Base-by-base conservation (phyloP, 2,329 filamentous ascomycete genomes). In the Nemania serpens region DNA sequence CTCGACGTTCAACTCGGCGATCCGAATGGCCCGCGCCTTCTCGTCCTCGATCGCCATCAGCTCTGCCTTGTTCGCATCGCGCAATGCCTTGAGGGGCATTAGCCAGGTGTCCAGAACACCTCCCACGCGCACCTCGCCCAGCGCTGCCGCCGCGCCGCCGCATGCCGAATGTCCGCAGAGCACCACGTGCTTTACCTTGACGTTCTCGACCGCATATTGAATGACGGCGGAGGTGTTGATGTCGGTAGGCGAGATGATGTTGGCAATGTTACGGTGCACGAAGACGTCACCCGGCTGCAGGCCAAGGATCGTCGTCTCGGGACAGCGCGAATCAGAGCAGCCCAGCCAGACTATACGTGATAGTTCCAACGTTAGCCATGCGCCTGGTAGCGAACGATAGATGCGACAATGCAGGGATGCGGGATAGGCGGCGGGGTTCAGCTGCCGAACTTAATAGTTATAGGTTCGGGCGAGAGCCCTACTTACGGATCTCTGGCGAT, bases 231-330 rank as follows among this genome's bases (percentile, higher is more conserved):
- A 82, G 36, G 88, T 87, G 78, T 86, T 91, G 74, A 94, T 84
- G 74, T 96, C 92, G 69, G 86, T 87, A 18, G 87, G 80, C 59
- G 87, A 86, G 65, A 96, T 78, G 71, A 94, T 86, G 79, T 96
- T 96, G 76, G 91, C 91, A 74, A 96, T 93, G 80, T 96, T 96
- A 74, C 92, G 90, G 81, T 96, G 91, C 54, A 92, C 89, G 75
- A 96, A 96, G 68, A 96, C 88, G 70, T 96, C 91, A 61, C 92
- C 91, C 2, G 91, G 91, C 71, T 91, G 83, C 60, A 92, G 82
- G 70, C 89, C 88, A 29, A 93, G 84, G 71, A 96, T 84, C 50
- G 88, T 92, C 5, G 91, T 94, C 76, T 95, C 92, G 1, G 92
- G 91, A 68, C 91, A 88, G 66, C 92, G 90, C 41, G 88, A 91